phyloP scores from a whole-genome alignment of 116 monocot genomes.

The Phalaenopsis hybrid region DNA sequence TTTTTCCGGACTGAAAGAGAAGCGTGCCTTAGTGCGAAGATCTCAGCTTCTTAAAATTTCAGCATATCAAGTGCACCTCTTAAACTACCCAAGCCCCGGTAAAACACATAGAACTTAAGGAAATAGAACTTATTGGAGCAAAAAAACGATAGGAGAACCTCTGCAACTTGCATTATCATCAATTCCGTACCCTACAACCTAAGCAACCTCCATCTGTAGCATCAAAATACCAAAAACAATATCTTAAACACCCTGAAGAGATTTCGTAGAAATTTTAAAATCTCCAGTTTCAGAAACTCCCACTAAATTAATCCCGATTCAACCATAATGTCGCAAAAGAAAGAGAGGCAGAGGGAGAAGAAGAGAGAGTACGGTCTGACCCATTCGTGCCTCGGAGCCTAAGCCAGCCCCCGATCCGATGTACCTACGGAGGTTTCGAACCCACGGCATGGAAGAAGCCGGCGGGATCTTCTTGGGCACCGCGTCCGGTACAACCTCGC shows the following conservation, averaged over 20 bases:
- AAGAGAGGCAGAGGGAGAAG: not conserved
- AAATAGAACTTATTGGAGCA: not conserved
- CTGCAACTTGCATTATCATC: not conserved
- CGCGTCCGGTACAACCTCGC: slow-evolving; percentile 40
- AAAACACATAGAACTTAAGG: not conserved
- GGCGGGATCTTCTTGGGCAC: slow-evolving; percentile 64
- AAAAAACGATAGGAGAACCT: not conserved
- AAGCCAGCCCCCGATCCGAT: slow-evolving; percentile 87
- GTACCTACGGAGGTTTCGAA: slow-evolving; percentile 81
- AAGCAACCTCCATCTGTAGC: not conserved
- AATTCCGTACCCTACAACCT: not conserved
- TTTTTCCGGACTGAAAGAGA: not conserved
- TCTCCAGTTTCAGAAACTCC: not conserved
- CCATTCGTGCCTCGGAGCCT: slow-evolving; percentile 96
- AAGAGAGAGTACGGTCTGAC: slow-evolving; percentile 25
- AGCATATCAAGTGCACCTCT: not conserved
- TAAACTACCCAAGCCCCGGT: not conserved
- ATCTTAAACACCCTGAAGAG: not conserved
- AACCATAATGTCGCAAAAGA: not conserved
- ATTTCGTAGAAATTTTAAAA: not conserved
- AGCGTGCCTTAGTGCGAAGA: not conserved
- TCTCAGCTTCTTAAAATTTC: not conserved
- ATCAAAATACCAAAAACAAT: not conserved
- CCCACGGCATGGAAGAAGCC: slow-evolving; percentile 93
- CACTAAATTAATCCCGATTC: not conserved